Conservation (phyloP, 2,329 filamentous ascomycete species). For the Diaporthe sp. region DNA sequence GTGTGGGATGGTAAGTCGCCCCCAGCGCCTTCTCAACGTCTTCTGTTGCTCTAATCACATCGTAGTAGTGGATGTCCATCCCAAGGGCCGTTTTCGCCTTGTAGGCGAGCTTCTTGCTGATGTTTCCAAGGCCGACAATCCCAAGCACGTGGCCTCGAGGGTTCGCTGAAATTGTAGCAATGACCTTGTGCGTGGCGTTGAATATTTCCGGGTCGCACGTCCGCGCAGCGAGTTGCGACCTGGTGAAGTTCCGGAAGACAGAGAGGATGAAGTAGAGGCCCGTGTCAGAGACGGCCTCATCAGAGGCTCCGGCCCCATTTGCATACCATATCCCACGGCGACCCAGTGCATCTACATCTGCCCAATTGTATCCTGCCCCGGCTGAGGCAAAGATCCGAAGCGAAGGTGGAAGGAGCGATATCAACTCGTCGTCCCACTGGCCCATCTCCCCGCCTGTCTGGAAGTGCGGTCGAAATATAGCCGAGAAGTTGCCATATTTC, state of each 20-base stretch:
- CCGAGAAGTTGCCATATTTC: conserved; percentile 62
- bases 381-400: conserved; percentile 72
- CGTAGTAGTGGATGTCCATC: conserved; percentile 68
- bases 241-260: conserved; percentile 65
- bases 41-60: conserved; percentile 49
- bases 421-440: conserved; percentile 44
- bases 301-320: conserved; percentile 57
- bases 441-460: conserved; percentile 46
- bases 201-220: conserved; percentile 56
- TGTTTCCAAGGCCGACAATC: conserved; percentile 66
- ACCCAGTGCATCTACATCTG: conserved; percentile 63
- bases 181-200: conserved; percentile 56
- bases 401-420: conserved; percentile 64
- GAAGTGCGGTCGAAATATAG: conserved; percentile 44
- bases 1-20: conserved; percentile 48
- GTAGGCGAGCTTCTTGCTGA: conserved; percentile 60
- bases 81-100: conserved; percentile 61
- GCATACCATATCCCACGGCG: conserved; percentile 56
- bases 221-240: conserved; percentile 61
- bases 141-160: conserved; percentile 63
- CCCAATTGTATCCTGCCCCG: conserved; percentile 70
- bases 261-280: conserved; percentile 58
- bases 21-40: conserved; percentile 49
- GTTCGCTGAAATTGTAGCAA: conserved; percentile 63
- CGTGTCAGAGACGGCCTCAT: conserved; percentile 59